phyloP scores from a whole-genome alignment of 2,329 filamentous ascomycete genomes.

The Nothopassalora personata region DNA sequence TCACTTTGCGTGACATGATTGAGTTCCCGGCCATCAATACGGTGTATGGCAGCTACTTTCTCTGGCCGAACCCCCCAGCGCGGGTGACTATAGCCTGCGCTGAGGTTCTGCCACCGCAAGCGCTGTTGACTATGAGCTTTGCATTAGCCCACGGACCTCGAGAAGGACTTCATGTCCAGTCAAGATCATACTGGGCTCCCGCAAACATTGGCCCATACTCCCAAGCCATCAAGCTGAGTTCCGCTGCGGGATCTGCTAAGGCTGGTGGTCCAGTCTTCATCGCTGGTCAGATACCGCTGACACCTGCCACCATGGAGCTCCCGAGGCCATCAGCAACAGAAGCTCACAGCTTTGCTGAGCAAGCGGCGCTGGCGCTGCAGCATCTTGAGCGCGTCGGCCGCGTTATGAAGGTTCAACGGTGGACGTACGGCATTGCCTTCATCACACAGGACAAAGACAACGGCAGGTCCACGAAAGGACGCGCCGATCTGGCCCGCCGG shows the following conservation, averaged over 20 bases:
- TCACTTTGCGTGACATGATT: conserved; percentile 73
- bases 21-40: conserved; percentile 72
- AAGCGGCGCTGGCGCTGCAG: conserved; percentile 71
- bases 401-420: conserved; percentile 67
- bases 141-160: conserved; percentile 34
- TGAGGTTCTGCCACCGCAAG: conserved; percentile 54
- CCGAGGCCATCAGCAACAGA: conserved; percentile 18
- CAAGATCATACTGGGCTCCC: conserved; percentile 91
- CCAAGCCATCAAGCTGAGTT: conserved; percentile 64
- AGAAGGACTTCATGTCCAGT: conserved; percentile 76
- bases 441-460: conserved; percentile 46
- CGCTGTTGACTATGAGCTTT: conserved; percentile 57
- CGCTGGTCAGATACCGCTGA: conserved; percentile 85
- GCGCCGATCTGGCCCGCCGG: conserved; percentile 19
- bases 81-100: conserved; percentile 79
- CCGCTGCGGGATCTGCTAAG: conserved; percentile 14
- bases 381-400: conserved; percentile 80
- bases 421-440: conserved; percentile 71
- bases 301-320: conserved; percentile 71
- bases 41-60: conserved; percentile 71
- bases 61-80: conserved; percentile 73
- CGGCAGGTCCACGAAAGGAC: conserved; percentile 26
- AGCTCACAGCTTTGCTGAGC: conserved; percentile 35
- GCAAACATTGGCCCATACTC: conserved; percentile 97
- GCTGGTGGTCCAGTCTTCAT: conserved; percentile 52